Evolutionary conservation across 257 asterid genomes (phyloP).

Genomic region (Ophiorrhiza pumila): DNA sequence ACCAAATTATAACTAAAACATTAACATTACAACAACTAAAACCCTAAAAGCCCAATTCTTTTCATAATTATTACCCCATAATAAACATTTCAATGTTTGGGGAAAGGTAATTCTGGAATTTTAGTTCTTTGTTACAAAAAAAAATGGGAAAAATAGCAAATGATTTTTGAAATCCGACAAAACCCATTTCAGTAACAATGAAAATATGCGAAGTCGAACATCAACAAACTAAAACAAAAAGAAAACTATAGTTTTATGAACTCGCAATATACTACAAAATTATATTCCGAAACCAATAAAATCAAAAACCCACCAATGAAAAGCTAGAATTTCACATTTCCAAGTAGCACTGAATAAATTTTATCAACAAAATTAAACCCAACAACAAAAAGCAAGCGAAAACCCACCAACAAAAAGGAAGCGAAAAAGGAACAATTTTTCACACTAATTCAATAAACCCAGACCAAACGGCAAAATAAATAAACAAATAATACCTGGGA

Average conservation of each 20-base stretch:
- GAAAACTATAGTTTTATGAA: not conserved
- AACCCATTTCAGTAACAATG: not conserved
- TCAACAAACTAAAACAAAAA: not conserved
- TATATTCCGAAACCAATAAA: not conserved
- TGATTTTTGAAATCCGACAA: not conserved
- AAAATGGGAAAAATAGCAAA: not conserved
- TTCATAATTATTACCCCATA: not conserved
- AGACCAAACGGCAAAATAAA: not conserved
- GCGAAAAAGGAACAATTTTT: not conserved
- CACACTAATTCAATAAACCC: not conserved
- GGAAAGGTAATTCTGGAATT: not conserved
- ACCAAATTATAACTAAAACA: not conserved
- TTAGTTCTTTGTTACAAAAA: not conserved
- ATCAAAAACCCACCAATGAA: not conserved
- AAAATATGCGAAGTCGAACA: not conserved
- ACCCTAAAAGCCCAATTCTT: not conserved
- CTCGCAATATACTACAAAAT: not conserved
- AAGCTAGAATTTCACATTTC: not conserved
- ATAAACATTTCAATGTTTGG: not conserved
- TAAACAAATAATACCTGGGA: constrained; percentile 20
- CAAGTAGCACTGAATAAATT: not conserved
- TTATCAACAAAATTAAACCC: not conserved
- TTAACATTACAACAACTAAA: not conserved
- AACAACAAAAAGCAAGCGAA: not conserved
- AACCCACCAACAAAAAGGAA: not conserved